phyloP scores from a whole-genome alignment of 768 basidiomycete genomes.

The Lactifluus echinatus region DNA sequence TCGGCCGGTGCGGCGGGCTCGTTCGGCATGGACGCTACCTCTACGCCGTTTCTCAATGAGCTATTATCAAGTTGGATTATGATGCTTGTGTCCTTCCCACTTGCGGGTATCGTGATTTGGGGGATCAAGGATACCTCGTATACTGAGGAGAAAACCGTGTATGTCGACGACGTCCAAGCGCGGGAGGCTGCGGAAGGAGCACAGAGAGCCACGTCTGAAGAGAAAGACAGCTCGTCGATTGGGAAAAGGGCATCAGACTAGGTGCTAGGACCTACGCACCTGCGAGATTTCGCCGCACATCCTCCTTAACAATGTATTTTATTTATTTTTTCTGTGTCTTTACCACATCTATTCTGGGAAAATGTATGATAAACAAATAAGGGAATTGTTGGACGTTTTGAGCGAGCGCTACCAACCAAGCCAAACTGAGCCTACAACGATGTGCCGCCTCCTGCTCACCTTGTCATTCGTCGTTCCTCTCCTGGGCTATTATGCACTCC shows the following conservation, averaged over 20 bases:
- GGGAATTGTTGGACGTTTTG: background rate
- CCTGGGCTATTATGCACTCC: background rate
- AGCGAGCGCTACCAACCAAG: no score
- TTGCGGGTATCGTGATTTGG: slow-evolving; percentile 28
- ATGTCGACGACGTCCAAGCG: slow-evolving; percentile 23
- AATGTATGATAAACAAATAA: background rate
- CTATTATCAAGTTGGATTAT: slow-evolving; percentile 30
- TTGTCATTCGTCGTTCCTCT: background rate
- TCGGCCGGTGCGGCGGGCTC: slow-evolving; percentile 32
- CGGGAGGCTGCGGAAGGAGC: slow-evolving; percentile 1
- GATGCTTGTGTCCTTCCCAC: slow-evolving; percentile 31
- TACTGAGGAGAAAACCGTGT: slow-evolving; percentile 29
- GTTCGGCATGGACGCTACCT: slow-evolving; percentile 39
- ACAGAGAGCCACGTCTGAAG: background rate
- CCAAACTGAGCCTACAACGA: background rate
- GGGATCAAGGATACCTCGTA: slow-evolving; percentile 33
- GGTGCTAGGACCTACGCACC: background rate
- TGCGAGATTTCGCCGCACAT: background rate
- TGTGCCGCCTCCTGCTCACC: background rate
- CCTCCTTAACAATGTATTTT: no score
- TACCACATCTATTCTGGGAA: no score
- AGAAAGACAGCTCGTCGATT: background rate
- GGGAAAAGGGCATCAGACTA: background rate
- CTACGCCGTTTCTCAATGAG: slow-evolving; percentile 38
- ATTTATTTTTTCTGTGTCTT: no score